Evolutionary conservation across 371 early-diverging fungal species (phyloP).

Genomic region (Mucor racemosus): DNA sequence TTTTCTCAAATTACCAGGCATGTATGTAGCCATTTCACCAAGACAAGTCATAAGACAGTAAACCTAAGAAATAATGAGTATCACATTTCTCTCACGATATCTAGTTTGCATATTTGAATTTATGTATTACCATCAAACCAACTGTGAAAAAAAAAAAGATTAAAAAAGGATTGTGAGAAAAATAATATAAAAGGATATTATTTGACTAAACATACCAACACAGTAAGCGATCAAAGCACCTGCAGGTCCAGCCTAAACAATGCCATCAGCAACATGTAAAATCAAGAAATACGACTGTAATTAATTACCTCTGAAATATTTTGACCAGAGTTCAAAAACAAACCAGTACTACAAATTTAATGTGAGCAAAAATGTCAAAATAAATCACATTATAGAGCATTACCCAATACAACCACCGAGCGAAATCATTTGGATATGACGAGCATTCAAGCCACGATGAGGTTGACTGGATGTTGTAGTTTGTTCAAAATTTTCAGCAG

Average conservation of each 20-base stretch:
- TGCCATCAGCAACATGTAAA: background rate
- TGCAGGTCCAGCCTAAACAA: slow-evolving; percentile 50
- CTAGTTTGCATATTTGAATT: background rate
- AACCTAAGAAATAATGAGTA: slow-evolving; percentile 51
- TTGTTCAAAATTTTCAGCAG: background rate
- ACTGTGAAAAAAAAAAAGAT: slow-evolving; percentile 18
- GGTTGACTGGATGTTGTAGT: slow-evolving; percentile 4
- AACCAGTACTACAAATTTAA: slow-evolving; percentile 68
- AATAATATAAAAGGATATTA: background rate
- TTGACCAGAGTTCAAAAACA: slow-evolving; percentile 84
- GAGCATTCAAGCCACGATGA: slow-evolving; percentile 69
- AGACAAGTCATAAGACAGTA: slow-evolving; percentile 81
- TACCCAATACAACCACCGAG: slow-evolving; percentile 65
- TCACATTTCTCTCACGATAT: slow-evolving; percentile 4
- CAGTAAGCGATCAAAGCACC: slow-evolving; percentile 55
- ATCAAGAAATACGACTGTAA: background rate
- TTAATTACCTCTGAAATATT: slow-evolving; percentile 56
- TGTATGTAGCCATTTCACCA: slow-evolving; percentile 85
- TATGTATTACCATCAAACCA: slow-evolving; percentile 44
- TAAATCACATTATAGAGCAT: slow-evolving; percentile 4
- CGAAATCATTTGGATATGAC: slow-evolving; percentile 85
- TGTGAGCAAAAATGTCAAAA: slow-evolving; percentile 7
- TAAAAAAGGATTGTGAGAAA: slow-evolving; percentile 2
- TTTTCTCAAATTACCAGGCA: slow-evolving; percentile 36
- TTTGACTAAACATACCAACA: slow-evolving; percentile 45